Evolutionary conservation across 1,284 basidiomycete genomes (phyloP), one percentile per base, ranked within the genome.

Genomic region (Afroboletus lepidellus): DNA sequence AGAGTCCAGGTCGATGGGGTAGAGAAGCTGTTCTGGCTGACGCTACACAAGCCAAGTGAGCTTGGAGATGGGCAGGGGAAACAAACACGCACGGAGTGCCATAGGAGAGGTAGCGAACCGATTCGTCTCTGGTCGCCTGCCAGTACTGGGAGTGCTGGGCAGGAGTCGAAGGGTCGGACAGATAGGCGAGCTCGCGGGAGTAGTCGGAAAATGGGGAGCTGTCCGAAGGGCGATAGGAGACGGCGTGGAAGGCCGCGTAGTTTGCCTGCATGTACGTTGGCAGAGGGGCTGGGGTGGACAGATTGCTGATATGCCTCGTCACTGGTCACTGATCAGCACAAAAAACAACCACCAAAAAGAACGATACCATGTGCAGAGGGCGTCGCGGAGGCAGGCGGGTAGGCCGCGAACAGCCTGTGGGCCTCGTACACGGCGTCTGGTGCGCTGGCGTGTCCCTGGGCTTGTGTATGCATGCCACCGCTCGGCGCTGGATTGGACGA

Each of bases 331-430:
- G 41, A 54, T 68, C 52, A 68, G 51, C 47, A 43, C 16, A 5
- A 20, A 57, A 48, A 43, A 53, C 48, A 4, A 49, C 46, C 21
- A 24, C 3, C 49, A 51, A 46, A 48, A 21, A 38, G 8, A 39
- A 48, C 39, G 58, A 71, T 60, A 86, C 87, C 83, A 61, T 89
- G 86, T 39, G 79, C 75, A 8, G 85, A 77, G 24, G 87, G 85
- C 5, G 82, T 85, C 36, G 81, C 82, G 52, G 85, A 87, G 33
- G 83, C 83, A 59, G 84, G 76, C 18, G 87, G 84, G 64, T 88
- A 89, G 30, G 76, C 73, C 8, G 80, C 76, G 39, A 88, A 73
- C 32, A 88, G 67, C 41, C 77, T 71, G 57, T 86, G 85, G 4
- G 83, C 80, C 65, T 83, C 78, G 46, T 84, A 81, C 8, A 82